phyloP scores from a whole-genome alignment of 108 stramenopile genomes.

The Cyclotella atomus region DNA sequence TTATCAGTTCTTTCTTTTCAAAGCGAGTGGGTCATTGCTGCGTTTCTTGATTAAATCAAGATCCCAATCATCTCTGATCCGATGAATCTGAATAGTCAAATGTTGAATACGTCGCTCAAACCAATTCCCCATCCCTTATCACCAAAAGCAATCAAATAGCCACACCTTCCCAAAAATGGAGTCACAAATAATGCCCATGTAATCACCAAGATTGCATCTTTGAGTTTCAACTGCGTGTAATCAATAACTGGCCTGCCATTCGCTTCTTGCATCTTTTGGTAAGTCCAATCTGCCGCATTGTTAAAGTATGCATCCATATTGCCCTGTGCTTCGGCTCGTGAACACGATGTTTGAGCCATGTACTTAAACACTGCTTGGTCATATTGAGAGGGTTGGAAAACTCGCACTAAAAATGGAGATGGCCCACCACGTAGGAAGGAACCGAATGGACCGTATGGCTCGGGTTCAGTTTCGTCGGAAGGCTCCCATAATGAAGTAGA shows the following conservation, averaged over 20 bases:
- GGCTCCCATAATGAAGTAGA: slow-evolving; percentile 14
- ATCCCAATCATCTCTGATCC: no score
- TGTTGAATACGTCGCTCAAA: slow-evolving; percentile 15
- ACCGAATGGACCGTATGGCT: slow-evolving; percentile 15
- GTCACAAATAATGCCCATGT: slow-evolving; percentile 40
- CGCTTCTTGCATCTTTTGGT: slow-evolving; percentile 48
- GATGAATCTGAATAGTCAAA: no score
- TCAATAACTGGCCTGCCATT: slow-evolving; percentile 44
- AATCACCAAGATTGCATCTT: slow-evolving; percentile 28
- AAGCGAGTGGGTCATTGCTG: no score
- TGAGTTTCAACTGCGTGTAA: slow-evolving; percentile 39
- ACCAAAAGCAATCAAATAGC: slow-evolving; percentile 17
- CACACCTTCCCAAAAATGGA: slow-evolving; percentile 38
- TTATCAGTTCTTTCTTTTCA: no score
- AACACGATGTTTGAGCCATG: slow-evolving; percentile 41
- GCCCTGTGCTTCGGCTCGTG: slow-evolving; percentile 53
- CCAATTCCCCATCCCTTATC: slow-evolving; percentile 27
- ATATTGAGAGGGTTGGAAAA: slow-evolving; percentile 42
- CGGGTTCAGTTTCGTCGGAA: slow-evolving; percentile 13
- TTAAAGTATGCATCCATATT: slow-evolving; percentile 64
- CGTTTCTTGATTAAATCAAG: background rate
- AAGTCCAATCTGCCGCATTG: slow-evolving; percentile 67
- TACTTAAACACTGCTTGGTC: slow-evolving; percentile 57
- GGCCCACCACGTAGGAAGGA: slow-evolving; percentile 53
- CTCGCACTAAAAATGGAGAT: slow-evolving; percentile 40